Evolutionary conservation across 2,329 filamentous ascomycete species (phyloP).

Genomic region (Aspergillus sp.): DNA sequence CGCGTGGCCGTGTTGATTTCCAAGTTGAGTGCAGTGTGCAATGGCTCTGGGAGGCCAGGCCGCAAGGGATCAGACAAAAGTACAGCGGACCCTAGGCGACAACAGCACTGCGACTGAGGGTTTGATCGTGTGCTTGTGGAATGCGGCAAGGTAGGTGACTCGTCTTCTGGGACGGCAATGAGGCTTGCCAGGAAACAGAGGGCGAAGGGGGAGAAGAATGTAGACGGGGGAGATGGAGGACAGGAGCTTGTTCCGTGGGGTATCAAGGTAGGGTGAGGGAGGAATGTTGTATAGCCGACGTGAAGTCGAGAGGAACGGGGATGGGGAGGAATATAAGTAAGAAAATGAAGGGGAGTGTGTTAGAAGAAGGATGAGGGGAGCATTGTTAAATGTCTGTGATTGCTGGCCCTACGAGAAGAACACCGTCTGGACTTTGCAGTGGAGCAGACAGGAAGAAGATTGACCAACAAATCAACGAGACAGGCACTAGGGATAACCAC

Average conservation of each 20-base stretch:
- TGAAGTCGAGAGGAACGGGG: constrained; percentile 5
- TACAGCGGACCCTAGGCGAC: background rate
- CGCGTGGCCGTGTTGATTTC: background rate
- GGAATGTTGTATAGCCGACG: constrained; percentile 5
- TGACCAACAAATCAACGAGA: constrained; percentile 16
- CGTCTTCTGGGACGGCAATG: background rate
- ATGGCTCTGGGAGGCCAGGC: background rate
- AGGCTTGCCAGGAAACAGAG: background rate
- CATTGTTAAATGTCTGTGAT: constrained; percentile 30
- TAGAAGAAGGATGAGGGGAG: constrained; percentile 18
- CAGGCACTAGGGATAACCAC: constrained; percentile 2
- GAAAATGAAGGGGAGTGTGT: constrained; percentile 11
- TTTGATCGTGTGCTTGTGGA: background rate
- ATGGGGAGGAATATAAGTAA: constrained; percentile 8
- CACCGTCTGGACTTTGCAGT: constrained; percentile 18
- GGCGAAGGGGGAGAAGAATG: background rate
- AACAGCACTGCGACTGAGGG: background rate
- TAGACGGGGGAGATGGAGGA: background rate
- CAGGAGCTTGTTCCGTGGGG: background rate
- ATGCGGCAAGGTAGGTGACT: background rate
- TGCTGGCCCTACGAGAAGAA: constrained; percentile 26
- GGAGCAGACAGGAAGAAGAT: constrained; percentile 17
- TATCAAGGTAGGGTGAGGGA: background rate
- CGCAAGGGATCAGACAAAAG: background rate
- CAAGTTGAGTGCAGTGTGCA: background rate